These are phyloP conservation scores for Monascus ruber DNA, from an alignment of 2,329 filamentous ascomycete species.

Conservation along the genomic window DNA sequence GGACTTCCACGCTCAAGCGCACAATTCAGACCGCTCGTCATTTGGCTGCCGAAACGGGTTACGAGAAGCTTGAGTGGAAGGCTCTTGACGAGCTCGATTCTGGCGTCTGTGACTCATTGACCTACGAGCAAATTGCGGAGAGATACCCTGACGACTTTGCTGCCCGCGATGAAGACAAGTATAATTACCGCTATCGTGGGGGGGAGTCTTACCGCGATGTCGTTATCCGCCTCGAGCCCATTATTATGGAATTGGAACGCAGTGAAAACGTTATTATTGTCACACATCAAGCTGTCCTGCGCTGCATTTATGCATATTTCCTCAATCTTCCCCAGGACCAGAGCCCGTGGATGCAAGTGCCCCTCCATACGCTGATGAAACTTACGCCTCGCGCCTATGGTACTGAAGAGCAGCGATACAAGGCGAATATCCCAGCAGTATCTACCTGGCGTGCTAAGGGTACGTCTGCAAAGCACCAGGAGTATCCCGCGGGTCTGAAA, in stretches of 20 bases:
- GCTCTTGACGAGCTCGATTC: conserved; percentile 94
- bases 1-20: conserved; percentile 66
- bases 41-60: conserved; percentile 56
- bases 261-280: conserved; percentile 96
- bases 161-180: conserved; percentile 94
- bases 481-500: conserved; percentile 15
- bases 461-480: conserved; percentile 76
- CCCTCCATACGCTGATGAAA: conserved; percentile 91
- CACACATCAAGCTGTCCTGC: conserved; percentile 89
- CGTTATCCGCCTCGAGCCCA: conserved; percentile 92
- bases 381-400: conserved; percentile 89
- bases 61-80: conserved; percentile 97
- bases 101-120: conserved; percentile 91
- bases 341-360: conserved; percentile 97
- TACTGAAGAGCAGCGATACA: conserved; percentile 77
- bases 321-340: conserved; percentile 91
- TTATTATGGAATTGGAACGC: conserved; percentile 98
- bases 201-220: conserved; percentile 95
- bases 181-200: conserved; percentile 97
- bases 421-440: conserved; percentile 87
- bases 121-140: conserved; percentile 88
- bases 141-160: conserved; percentile 88
- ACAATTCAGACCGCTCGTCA: conserved; percentile 87
- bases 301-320: conserved; percentile 98
- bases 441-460: conserved; percentile 95